Evolutionary conservation across 306 rosid genomes (phyloP), one percentile per base, ranked within the genome.

Genomic region (Styphnolobium japonicum): DNA sequence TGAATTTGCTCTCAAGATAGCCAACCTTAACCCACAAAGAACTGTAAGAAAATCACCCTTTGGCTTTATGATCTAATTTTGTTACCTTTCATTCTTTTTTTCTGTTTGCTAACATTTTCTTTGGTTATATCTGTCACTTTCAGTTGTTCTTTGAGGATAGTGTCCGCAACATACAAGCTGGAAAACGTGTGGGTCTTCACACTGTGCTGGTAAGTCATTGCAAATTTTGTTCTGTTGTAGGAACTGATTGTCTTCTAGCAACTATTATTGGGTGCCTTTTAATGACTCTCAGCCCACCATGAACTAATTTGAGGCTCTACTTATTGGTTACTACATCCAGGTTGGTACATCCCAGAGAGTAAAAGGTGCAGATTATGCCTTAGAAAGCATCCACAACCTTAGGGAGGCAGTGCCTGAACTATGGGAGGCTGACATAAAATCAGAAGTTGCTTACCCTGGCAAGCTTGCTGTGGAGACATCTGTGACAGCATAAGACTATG

Each of bases 121-220:
- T 67, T 27, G 37, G 42, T 66, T 11, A 18, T 14, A 7, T 53
- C 0, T 67, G 58, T 69, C 12, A 79, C 43, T 84, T 75, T 71
- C 94, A 93, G 99, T 62, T 96, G 82, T 96, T 96, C 86, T 93
- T 96, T 77, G 99, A 96, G 21, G 99, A 96, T 27, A 96, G 98
- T 77, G 94, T 90, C 76, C 88, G 99, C 7, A 96, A 96, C 87
- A 89, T 90, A 75, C 91, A 85, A 88, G 94, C 99, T 34, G 99
- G 97, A 45, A 96, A 96, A 79, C 89, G 87, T 39, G 96, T 89
- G 72, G 99, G 94, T 7, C 97, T 96, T 69, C 84, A 91, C 82
- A 96, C 99, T 2, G 99, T 96, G 76, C 83, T 87, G 94, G 99
- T 96, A 78, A 89, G 93, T 52, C 56, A 37, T 22, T 43, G 57